phyloP scores from a whole-genome alignment of 441 rosid genomes.

The Gossypium schwendimanii region DNA sequence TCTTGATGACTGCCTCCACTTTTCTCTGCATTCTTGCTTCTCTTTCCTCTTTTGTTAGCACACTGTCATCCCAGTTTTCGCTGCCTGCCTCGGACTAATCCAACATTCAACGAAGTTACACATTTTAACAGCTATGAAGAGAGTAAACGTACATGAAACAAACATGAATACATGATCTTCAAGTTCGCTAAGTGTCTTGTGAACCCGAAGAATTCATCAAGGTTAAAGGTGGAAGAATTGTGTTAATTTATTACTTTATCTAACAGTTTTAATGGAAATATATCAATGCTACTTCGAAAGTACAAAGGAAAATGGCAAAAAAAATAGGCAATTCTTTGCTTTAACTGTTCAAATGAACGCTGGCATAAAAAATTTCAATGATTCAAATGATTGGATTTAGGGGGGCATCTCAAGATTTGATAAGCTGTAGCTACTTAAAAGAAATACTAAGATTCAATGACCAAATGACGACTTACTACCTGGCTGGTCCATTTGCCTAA shows the following conservation, averaged over 20 bases:
- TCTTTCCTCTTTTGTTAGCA: slow-evolving; percentile 67
- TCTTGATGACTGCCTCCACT: slow-evolving; percentile 65
- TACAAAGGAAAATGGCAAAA: too few species aligned
- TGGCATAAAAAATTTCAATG: too few species aligned
- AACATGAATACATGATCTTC: not conserved
- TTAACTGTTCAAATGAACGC: too few species aligned
- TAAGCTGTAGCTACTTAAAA: not conserved
- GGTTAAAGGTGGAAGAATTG: too few species aligned
- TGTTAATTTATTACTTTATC: too few species aligned
- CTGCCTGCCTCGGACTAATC: slow-evolving; percentile 60
- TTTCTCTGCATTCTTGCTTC: slow-evolving; percentile 68
- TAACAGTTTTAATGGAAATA: too few species aligned
- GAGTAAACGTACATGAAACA: not conserved
- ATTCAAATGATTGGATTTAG: not conserved
- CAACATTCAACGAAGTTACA: slow-evolving; percentile 8
- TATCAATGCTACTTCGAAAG: too few species aligned
- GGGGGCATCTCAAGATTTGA: not conserved
- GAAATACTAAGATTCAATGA: not conserved
- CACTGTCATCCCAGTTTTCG: slow-evolving; percentile 75
- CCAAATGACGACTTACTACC: slow-evolving; percentile 33
- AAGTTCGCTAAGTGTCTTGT: not conserved
- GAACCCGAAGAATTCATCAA: not conserved
- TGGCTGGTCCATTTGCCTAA: slow-evolving; percentile 48
- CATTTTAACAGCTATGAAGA: not conserved
- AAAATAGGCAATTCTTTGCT: too few species aligned